phyloP scores from a whole-genome alignment of 164 flowering plant species.

The Euptelea pleiosperma region DNA sequence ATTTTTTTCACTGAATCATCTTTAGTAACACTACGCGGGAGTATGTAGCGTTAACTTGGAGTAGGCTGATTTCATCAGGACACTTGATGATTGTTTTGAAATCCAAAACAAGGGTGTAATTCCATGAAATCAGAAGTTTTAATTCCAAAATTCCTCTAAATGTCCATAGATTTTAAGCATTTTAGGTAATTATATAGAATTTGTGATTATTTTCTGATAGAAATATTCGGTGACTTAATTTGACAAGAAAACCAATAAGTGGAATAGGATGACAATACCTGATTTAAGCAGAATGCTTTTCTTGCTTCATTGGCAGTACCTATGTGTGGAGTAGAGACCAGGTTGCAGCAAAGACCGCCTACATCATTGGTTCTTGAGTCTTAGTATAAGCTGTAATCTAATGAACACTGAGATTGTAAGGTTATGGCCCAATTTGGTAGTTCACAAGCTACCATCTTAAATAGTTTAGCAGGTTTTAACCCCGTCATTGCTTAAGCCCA shows the following conservation, averaged over 20 bases:
- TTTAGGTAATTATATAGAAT: background rate
- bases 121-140: too few species aligned
- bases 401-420: background rate
- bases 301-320: conserved; percentile 12
- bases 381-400: background rate
- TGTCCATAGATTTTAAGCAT: background rate
- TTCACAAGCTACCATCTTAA: background rate
- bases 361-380: background rate
- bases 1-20: too few species aligned
- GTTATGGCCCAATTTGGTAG: background rate
- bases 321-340: conserved; percentile 9
- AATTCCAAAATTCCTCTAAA: too few species aligned
- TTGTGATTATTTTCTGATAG: background rate
- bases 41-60: too few species aligned
- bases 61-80: too few species aligned
- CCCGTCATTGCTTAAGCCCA: too few species aligned
- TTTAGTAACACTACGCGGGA: background rate
- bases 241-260: too few species aligned
- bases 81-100: too few species aligned
- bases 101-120: too few species aligned
- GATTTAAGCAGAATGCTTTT: conserved; percentile 11
- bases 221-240: background rate
- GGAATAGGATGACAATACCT: conserved; percentile 15
- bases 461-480: too few species aligned
- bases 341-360: conserved; percentile 9